These are phyloP conservation scores for Caulochytrium protostelioides DNA, from an alignment of 371 early-diverging fungal genomes.

Conservation along the genomic window DNA sequence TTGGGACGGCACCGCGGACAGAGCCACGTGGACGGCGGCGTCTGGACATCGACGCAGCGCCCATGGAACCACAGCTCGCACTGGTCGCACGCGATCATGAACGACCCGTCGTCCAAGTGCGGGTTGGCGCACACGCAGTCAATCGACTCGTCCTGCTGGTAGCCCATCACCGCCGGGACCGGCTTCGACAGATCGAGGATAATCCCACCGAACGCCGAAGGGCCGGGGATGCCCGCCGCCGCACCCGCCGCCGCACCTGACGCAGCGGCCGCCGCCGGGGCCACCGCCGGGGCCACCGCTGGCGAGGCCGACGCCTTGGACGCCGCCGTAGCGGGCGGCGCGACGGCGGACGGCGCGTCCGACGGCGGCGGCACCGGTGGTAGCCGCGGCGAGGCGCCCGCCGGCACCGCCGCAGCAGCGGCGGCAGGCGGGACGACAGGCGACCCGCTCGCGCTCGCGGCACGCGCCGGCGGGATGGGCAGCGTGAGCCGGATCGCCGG, in stretches of 20 bases:
- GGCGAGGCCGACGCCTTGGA: too few relatives aligned
- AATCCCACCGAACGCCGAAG: not conserved
- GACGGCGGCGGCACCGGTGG: too few relatives aligned
- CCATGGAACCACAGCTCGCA: slow-evolving; percentile 54
- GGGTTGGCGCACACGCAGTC: slow-evolving; percentile 39
- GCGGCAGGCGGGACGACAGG: too few relatives aligned
- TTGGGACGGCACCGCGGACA: slow-evolving; percentile 23
- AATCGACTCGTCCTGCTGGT: slow-evolving; percentile 18
- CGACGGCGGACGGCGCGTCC: too few relatives aligned
- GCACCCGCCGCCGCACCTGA: not conserved
- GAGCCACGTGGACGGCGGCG: slow-evolving; percentile 14
- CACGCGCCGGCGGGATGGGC: not conserved
- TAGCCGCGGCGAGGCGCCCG: not conserved
- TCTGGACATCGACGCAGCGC: slow-evolving; percentile 28
- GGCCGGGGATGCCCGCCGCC: not conserved
- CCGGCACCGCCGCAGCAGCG: not conserved
- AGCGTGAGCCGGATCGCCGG: not conserved
- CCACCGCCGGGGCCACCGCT: not conserved
- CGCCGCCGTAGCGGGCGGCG: too few relatives aligned
- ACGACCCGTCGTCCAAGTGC: slow-evolving; percentile 36
- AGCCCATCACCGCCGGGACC: not conserved
- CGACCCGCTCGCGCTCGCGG: not conserved
- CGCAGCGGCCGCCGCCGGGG: not conserved
- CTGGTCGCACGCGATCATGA: slow-evolving; percentile 45
- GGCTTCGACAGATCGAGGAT: not conserved